phyloP scores from a whole-genome alignment of 495 filamentous ascomycete species.

The Letharia columbiana region DNA sequence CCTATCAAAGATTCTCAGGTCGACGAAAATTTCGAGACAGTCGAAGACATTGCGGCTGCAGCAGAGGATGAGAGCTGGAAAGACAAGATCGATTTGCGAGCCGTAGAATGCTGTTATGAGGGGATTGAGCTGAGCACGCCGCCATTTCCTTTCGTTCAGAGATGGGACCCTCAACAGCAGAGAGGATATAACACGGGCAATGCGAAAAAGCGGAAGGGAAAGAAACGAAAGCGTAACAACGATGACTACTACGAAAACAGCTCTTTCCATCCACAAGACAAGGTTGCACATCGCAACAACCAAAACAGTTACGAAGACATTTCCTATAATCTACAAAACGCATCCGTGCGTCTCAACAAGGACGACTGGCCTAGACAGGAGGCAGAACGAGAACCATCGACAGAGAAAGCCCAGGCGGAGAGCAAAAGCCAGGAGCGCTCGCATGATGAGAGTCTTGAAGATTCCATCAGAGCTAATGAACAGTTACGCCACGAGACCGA shows the following conservation, averaged over 20 bases:
- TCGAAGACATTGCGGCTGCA: constrained; percentile 23
- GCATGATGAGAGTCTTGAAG: constrained; percentile 25
- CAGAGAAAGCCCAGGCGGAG: background rate
- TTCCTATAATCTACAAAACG: constrained; percentile 10
- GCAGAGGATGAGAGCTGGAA: constrained; percentile 52
- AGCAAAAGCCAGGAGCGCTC: background rate
- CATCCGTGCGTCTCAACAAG: background rate
- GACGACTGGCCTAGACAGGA: background rate
- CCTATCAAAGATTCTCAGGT: constrained; percentile 22
- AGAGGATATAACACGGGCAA: constrained; percentile 34
- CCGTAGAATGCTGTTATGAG: constrained; percentile 74
- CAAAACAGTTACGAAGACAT: constrained; percentile 22
- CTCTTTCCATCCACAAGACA: constrained; percentile 6
- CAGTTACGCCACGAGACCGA: constrained; percentile 30
- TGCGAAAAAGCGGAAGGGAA: constrained; percentile 47
- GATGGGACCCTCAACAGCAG: constrained; percentile 74
- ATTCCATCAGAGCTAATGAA: constrained; percentile 20
- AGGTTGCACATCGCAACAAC: constrained; percentile 19
- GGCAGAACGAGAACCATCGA: background rate
- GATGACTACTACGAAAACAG: constrained; percentile 24
- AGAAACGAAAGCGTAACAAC: constrained; percentile 44
- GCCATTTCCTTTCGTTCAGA: constrained; percentile 82
- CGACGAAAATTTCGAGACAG: constrained; percentile 25
- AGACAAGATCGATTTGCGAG: constrained; percentile 58
- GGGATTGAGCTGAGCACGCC: constrained; percentile 67